Base-by-base conservation (phyloP, 495 filamentous ascomycete genomes). In the Penicillium malachiteum region DNA sequence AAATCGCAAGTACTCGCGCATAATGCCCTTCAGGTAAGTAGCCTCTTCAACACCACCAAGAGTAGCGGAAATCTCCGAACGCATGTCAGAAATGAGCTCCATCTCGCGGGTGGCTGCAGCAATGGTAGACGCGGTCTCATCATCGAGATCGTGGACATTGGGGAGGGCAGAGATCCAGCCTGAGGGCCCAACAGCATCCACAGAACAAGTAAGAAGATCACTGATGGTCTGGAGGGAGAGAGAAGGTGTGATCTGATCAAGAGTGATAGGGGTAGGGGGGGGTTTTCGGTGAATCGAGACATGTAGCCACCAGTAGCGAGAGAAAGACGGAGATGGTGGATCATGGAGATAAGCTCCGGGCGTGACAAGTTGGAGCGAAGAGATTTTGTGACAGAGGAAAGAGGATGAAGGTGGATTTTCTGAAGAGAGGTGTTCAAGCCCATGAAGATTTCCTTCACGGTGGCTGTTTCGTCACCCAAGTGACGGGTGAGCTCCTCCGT, bases 161-260 rank as follows among this genome's bases (percentile, higher is more conserved):
- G 65, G 63, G 13, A 68, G 52, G 35, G 83, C 84, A 7, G 84
- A 74, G 48, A 96, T 82, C 89, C 89, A 97, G 31, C 90, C 90
- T 11, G 81, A 86, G 14, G 88, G 78, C 9, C 91, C 91, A n/a
- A 96, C 81, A 9, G 90, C 85, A 72, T 97, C 92, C 9, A 96
- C 78, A 39, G 89, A 85, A 58, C 86, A 84, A 63, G 82, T 87
- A 34, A 96, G 78, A 7, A 95, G 72, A 50, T 85, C 81, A 32
- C 82, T 80, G 65, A 81, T 82, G 10, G 73, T 81, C 37, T 82
- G 76, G 17, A 59, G 82, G 69, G 48, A 79, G 65, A 65, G 84
- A 62, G 50, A 67, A 58, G 48, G 81, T 1, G 76, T 73, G 5
- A 81, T 78, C 26, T 77, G 68, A 48, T 83, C 81, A 11, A 81